Conservation (phyloP, 768 basidiomycete species). For the Lentinus tigrinus region DNA sequence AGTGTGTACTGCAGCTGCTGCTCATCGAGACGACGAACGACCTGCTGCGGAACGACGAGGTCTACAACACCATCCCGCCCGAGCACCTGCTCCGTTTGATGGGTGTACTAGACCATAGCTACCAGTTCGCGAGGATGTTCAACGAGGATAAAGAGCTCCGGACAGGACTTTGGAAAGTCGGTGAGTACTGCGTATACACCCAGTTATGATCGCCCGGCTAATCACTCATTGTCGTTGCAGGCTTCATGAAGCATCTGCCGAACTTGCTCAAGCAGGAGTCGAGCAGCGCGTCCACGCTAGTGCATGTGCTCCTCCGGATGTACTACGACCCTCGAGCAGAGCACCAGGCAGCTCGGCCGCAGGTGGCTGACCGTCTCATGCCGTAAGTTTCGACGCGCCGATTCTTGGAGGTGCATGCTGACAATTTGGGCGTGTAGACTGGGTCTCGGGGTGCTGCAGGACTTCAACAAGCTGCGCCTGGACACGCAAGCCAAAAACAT, state of each 20-base stretch:
- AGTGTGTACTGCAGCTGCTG: constrained; percentile 95
- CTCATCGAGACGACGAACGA: constrained; percentile 98
- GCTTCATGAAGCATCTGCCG: constrained; percentile 99
- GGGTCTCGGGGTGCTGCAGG: constrained; percentile 82
- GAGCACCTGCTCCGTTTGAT: constrained; percentile 91
- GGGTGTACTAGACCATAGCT: constrained; percentile 95
- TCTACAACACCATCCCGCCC: constrained; percentile 92
- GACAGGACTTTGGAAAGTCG: constrained; percentile 99
- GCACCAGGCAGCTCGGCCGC: constrained; percentile 79
- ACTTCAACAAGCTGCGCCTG: constrained; percentile 84
- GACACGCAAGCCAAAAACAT: constrained; percentile 97
- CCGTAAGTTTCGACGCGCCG: constrained; percentile 46
- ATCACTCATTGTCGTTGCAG: constrained; percentile 37
- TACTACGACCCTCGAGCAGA: constrained; percentile 89
- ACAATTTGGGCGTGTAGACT: background rate
- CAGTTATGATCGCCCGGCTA: background rate
- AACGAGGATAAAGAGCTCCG: constrained; percentile 98
- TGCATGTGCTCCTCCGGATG: constrained; percentile 90
- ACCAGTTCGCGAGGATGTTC: constrained; percentile 95
- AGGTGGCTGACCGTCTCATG: constrained; percentile 70
- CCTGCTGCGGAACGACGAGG: constrained; percentile 85
- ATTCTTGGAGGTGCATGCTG: background rate
- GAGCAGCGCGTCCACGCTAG: constrained; percentile 91
- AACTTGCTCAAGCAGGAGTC: constrained; percentile 98
- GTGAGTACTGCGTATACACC: constrained; percentile 50